Evolutionary conservation across 352 stramenopile species (phyloP).

Genomic region (Globisporangium spinosum): DNA sequence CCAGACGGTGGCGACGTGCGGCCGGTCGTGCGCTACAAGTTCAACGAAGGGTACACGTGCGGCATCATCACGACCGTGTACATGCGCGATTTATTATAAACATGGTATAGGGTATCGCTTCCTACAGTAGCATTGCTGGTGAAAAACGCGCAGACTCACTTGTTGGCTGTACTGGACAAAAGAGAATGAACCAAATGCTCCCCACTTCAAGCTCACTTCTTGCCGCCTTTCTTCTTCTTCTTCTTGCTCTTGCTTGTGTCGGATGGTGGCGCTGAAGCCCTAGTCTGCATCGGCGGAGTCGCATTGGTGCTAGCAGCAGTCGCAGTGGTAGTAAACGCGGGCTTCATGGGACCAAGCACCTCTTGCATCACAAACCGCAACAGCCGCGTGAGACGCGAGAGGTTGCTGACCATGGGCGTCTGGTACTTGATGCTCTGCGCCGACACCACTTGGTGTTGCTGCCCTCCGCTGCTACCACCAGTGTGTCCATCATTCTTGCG

Average conservation of each 20-base stretch:
- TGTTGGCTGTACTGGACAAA: neutral
- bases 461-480: conserved; percentile 2
- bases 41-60: conserved; percentile 89
- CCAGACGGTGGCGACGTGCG: conserved; percentile 22
- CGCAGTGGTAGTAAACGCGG: neutral
- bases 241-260: conserved; percentile 28
- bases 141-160: neutral
- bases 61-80: conserved; percentile 88
- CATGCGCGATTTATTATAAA: conserved; percentile 82
- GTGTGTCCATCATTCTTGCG: neutral
- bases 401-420: conserved; percentile 16
- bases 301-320: neutral
- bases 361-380: conserved; percentile 71
- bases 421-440: conserved; percentile 23
- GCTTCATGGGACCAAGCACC: conserved; percentile 53
- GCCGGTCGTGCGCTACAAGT: conserved; percentile 80
- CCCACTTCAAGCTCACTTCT: conserved; percentile 23
- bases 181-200: neutral
- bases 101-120: neutral
- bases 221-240: conserved; percentile 45
- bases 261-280: neutral
- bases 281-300: neutral
- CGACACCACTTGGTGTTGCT: conserved; percentile 8
- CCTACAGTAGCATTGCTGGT: neutral
- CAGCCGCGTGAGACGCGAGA: conserved; percentile 45